Base-by-base conservation (phyloP, 1,284 basidiomycete species). In the Testicularia cyperi region DNA sequence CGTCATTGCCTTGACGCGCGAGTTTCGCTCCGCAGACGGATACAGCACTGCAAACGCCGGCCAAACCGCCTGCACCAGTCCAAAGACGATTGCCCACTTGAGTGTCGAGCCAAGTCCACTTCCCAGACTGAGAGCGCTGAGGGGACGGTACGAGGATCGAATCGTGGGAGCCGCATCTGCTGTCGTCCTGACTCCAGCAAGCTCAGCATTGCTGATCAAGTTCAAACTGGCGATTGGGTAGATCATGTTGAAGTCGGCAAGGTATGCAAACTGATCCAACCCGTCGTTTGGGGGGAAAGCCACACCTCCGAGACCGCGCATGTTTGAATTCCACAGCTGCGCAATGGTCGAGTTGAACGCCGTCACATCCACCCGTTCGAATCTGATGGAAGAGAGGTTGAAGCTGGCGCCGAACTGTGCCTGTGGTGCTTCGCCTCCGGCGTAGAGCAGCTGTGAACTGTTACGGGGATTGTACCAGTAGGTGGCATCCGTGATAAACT, bases 31-130 rank as follows among this genome's bases (percentile, higher is more conserved):
- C 57, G 80, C 82, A 14, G 83, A 83, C 6, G 88, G 85, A 72
- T 89, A 90, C 12, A 90, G 73, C 8, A 85, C 81, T 54, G 85
- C 88, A 75, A 90, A 90, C 0, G 88, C 87, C 2, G 88, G 87
- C 73, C 83, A 89, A 0, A 87, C 83, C 14, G 84, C 81, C 83
- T 86, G 62, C 0, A 45, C 58, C n/a, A 62, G 30, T 1, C 58
- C 58, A 19, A 62, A 43, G 5, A 62, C 47, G 3, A 49, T 43
- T 0, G 57, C 46, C 57, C 57, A 61, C 20, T 61, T 61, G 25
- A 61, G 46, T 1, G 46, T 25, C 3, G 25, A 37, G 21, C 57
- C 57, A 7, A 61, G 43, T 15, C 57, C 57, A 29, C 29, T 56
- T 21, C 47, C 52, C 5, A 61, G 57, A 5, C 36, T 34, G 13